These are phyloP conservation scores for Podospora anserina DNA, from an alignment of 495 filamentous ascomycete species.

Conservation along the genomic window DNA sequence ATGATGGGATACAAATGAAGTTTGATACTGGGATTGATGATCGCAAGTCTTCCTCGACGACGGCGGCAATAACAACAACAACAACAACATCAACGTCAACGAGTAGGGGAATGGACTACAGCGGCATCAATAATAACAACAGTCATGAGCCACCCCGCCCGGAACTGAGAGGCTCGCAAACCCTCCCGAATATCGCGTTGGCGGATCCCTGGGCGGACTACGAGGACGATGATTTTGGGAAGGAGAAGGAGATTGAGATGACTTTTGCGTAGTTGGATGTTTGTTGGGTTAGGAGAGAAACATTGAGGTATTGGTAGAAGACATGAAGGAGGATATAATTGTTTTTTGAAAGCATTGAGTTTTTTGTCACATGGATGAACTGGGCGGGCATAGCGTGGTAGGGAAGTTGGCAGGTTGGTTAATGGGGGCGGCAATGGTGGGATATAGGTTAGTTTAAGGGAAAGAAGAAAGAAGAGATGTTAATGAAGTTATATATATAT, in stretches of 20 bases:
- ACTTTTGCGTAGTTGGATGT: constrained; percentile 60
- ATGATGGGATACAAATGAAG: constrained; percentile 61
- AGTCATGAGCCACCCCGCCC: constrained; percentile 33
- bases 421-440: background rate
- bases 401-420: background rate
- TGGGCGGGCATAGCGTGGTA: background rate
- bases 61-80: background rate
- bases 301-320: background rate
- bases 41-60: constrained; percentile 28
- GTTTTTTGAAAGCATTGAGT: background rate
- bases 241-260: constrained; percentile 68
- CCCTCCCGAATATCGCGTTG: constrained; percentile 46
- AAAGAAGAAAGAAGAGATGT: background rate
- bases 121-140: constrained; percentile 15
- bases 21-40: constrained; percentile 64
- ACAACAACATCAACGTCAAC: constrained; percentile 33
- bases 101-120: constrained; percentile 22
- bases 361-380: background rate
- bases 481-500: background rate
- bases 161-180: constrained; percentile 39
- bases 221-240: constrained; percentile 69
- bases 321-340: background rate
- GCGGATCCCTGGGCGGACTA: constrained; percentile 83
- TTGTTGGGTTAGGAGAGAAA: background rate
- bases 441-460: background rate